These are phyloP conservation scores for Tremella mesenterica DNA, from an alignment of 768 basidiomycete genomes.

Conservation along the genomic window DNA sequence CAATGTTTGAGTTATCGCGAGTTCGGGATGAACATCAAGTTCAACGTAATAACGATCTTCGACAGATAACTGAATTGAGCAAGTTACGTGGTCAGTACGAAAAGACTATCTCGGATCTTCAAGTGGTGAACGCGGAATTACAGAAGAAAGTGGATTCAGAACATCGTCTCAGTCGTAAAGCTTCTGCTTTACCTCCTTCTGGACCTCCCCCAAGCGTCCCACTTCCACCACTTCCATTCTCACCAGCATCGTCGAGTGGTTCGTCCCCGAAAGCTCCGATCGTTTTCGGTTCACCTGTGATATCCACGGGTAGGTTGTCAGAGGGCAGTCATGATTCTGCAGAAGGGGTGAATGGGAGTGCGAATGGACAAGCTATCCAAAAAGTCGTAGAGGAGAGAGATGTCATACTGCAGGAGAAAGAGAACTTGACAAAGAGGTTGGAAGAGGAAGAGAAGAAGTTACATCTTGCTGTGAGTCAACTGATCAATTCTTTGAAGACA, in stretches of 20 bases:
- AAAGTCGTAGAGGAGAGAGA: constrained; percentile 9
- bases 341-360: constrained; percentile 2
- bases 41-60: constrained; percentile 18
- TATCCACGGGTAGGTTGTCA: neutral
- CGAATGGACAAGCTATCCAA: constrained; percentile 11
- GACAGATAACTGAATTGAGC: constrained; percentile 19
- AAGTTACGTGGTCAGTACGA: constrained; percentile 19
- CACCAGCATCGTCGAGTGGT: neutral
- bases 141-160: constrained; percentile 17
- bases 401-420: constrained; percentile 41
- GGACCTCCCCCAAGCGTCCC: constrained; percentile 32
- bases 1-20: constrained; percentile 28
- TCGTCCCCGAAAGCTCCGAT: neutral
- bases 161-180: constrained; percentile 11
- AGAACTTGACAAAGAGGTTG: constrained; percentile 52
- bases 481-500: neutral
- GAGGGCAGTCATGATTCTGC: neutral
- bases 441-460: constrained; percentile 57
- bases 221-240: constrained; percentile 20
- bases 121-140: constrained; percentile 14
- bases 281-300: neutral
- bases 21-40: constrained; percentile 26
- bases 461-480: constrained; percentile 48
- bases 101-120: constrained; percentile 16
- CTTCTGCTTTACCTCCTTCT: constrained; percentile 18